Percentiles rank a stretch among this genome's conserved stretches.
phyloP scores from a whole-genome alignment of 1,139 yeast species.

The Spencermartinsiella ligniputridi region DNA sequence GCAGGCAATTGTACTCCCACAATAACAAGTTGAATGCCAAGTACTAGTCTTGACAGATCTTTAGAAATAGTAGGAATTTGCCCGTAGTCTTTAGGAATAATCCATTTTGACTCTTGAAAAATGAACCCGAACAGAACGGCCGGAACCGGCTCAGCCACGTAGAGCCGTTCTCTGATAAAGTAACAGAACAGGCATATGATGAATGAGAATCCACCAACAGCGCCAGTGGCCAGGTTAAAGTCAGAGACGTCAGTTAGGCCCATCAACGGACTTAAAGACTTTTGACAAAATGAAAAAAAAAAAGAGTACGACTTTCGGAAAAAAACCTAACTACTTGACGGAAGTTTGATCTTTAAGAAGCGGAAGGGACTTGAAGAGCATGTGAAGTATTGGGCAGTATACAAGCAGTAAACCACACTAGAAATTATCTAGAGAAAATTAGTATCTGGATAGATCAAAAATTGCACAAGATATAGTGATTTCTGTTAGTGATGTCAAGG shows the following conservation, averaged over 20 bases:
- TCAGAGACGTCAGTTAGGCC: slow-evolving; percentile 18
- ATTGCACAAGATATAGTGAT: too few relatives aligned
- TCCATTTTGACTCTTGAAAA: slow-evolving; percentile 25
- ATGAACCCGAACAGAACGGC: slow-evolving; percentile 30
- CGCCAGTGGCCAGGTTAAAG: slow-evolving; percentile 29
- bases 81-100: slow-evolving; percentile 25
- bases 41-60: slow-evolving; percentile 38
- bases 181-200: slow-evolving; percentile 29
- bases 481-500: too few relatives aligned
- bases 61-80: slow-evolving; percentile 26
- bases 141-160: slow-evolving; percentile 31
- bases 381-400: too few relatives aligned
- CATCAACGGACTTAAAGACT: slow-evolving; percentile 14
- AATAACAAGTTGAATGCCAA: slow-evolving; percentile 40
- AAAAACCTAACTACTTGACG: not conserved
- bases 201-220: slow-evolving; percentile 30
- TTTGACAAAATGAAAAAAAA: not conserved
- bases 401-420: too few relatives aligned
- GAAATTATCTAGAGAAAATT: too few relatives aligned
- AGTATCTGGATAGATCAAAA: too few relatives aligned
- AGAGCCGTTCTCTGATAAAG: slow-evolving; percentile 26
- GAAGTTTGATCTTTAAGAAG: not conserved
- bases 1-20: slow-evolving; percentile 42
- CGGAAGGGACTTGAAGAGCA: too few relatives aligned
- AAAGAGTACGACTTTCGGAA: not conserved